A percentile compares a stretch with the other conserved stretches of the same genome.
Conservation (phyloP, 1,284 basidiomycete genomes). For the Erythrobasidium hasegawianum region DNA sequence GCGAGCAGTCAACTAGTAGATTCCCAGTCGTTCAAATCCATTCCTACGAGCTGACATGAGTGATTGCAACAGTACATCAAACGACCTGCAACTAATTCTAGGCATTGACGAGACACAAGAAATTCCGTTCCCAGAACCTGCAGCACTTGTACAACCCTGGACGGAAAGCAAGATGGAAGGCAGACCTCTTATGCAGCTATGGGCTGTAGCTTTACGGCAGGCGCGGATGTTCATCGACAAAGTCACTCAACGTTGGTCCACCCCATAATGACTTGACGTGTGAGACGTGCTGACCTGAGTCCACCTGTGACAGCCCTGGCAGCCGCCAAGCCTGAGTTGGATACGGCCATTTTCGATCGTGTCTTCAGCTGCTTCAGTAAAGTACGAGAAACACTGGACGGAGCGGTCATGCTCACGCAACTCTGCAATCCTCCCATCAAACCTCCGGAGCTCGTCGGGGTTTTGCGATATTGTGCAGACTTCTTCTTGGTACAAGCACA, state of each 20-base stretch:
- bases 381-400: not conserved
- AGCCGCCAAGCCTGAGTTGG: slow-evolving; percentile 6
- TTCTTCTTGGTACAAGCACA: slow-evolving; percentile 28
- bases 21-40: too few relatives aligned
- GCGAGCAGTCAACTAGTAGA: slow-evolving; percentile 23
- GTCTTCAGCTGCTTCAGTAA: slow-evolving; percentile 3
- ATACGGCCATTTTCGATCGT: slow-evolving; percentile 10
- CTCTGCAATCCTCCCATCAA: not conserved
- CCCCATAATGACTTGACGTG: too few relatives aligned
- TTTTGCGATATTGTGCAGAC: slow-evolving; percentile 10
- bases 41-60: too few relatives aligned
- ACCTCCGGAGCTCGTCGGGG: slow-evolving; percentile 15
- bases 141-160: slow-evolving; percentile 9
- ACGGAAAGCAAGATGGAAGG: slow-evolving; percentile 6
- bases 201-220: slow-evolving; percentile 1
- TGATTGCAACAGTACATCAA: slow-evolving; percentile 13
- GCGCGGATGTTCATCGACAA: slow-evolving; percentile 18
- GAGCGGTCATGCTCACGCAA: not conserved
- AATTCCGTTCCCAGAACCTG: slow-evolving; percentile 10
- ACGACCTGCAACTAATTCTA: slow-evolving; percentile 18
- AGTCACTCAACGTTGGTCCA: slow-evolving; percentile 20
- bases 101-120: slow-evolving; percentile 11
- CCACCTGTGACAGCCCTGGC: slow-evolving; percentile 18
- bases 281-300: too few relatives aligned
- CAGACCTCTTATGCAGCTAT: slow-evolving; percentile 21